Base-by-base conservation (phyloP, 495 filamentous ascomycete genomes). In the Lophium mytilinum region DNA sequence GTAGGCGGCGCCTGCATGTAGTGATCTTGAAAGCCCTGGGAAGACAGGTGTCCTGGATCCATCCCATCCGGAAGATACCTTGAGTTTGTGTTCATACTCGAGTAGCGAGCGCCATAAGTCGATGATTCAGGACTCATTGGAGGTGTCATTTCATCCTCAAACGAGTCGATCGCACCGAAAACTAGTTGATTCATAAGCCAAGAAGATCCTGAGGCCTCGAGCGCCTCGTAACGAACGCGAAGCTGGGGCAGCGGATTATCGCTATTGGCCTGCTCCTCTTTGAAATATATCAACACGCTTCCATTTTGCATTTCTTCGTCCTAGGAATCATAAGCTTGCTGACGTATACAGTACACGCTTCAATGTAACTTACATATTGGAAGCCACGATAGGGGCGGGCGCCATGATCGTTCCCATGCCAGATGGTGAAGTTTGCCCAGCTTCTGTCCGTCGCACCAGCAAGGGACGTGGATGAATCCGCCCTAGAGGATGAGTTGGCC, bases 281-380 rank as follows among this genome's bases (percentile, higher is more conserved):
- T 66, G 52, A 68, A 68, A 48, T 58, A 68, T 10, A 68, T 54
- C n/a, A 66, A 41, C 4, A 66, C 67, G 41, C 63, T 65, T 3
- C 66, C 66, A 42, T 15, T 43, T 47, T 66, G 43, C 64, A 68
- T 61, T 18, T 66, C 56, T 21, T 59, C 57, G 34, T 68, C 66
- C 57, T 66, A 33, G 1, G 18, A n/a, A 34, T 18, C 10, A 15
- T 34, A 2, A 52, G 53, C 58, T 52, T 42, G 19, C 40, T 18
- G 10, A 15, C 1, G 4, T 37, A 0, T 24, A 10, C 12, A 18
- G 48, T 10, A 4, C 1, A 15, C 8, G 21, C n/a, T 10, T 12
- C 12, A 45, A 1, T 1, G 37, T 17, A 53, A 54, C 56, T 30
- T 57, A 64, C 61, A 50, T 46, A 62, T n/a, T 66, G 52, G 33